Evolutionary conservation across 2,329 filamentous ascomycete species (phyloP).

Genomic region (Teratosphaeriaceae sp.): DNA sequence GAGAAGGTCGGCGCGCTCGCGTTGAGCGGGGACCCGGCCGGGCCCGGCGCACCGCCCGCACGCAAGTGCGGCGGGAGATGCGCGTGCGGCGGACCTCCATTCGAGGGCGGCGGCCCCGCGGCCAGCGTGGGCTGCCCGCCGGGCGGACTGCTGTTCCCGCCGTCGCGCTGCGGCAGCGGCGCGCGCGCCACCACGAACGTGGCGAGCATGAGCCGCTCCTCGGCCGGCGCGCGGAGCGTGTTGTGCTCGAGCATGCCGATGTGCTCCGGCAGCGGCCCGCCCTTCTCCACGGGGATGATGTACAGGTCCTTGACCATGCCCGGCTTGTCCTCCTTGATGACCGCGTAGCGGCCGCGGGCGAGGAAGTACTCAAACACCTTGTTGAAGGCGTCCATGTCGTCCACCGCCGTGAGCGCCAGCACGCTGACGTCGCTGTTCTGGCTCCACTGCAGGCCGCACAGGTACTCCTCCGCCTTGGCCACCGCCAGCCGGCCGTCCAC

Average conservation of each 20-base stretch:
- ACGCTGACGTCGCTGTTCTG: constrained; percentile 78
- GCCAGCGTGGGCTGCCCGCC: constrained; percentile 14
- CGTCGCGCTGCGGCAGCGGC: constrained; percentile 26
- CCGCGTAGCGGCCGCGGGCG: constrained; percentile 75
- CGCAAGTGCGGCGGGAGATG: constrained; percentile 19
- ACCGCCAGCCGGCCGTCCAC: constrained; percentile 77
- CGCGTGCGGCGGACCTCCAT: constrained; percentile 10
- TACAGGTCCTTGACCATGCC: constrained; percentile 80
- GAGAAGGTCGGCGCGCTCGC: constrained; percentile 34
- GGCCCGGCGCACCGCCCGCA: constrained; percentile 10
- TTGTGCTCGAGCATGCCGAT: constrained; percentile 84
- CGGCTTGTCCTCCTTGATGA: constrained; percentile 59
- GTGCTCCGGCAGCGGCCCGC: constrained; percentile 69
- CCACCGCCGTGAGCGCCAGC: constrained; percentile 57
- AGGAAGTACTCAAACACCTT: constrained; percentile 83
- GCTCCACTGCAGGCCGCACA: constrained; percentile 79
- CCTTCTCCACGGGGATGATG: constrained; percentile 75
- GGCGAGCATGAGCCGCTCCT: constrained; percentile 71
- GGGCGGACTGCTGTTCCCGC: constrained; percentile 5
- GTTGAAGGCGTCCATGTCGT: constrained; percentile 59
- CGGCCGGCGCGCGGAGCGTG: constrained; percentile 59
- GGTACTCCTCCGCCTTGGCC: constrained; percentile 79
- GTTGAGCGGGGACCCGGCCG: constrained; percentile 30
- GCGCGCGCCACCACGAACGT: constrained; percentile 73
- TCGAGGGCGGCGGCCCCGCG: constrained; percentile 2